phyloP scores from a whole-genome alignment of 345 rosid genomes.

The Salix brachista region DNA sequence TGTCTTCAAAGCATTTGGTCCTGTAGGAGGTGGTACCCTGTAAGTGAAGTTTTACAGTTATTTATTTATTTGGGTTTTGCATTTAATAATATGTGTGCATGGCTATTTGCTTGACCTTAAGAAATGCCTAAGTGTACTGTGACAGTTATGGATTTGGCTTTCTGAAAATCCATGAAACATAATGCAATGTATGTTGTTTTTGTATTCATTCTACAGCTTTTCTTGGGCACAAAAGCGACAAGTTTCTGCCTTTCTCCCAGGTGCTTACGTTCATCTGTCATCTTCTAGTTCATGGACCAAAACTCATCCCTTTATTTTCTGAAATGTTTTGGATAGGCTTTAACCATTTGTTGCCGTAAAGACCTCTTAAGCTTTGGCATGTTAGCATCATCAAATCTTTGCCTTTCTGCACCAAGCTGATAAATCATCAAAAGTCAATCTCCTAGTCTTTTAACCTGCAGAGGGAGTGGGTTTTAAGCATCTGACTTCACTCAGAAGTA shows the following conservation, averaged over 20 bases:
- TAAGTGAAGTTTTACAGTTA: slow-evolving; percentile 26
- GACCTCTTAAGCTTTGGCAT: neutral
- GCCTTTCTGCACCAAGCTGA: neutral
- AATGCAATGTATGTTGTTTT: too few species aligned
- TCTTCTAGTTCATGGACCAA: neutral
- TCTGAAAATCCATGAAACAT: too few species aligned
- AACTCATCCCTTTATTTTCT: neutral
- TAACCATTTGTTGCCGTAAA: neutral
- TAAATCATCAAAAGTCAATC: neutral
- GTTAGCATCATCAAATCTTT: neutral
- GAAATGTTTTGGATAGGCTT: too few species aligned
- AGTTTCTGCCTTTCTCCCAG: slow-evolving; percentile 44
- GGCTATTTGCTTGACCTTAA: too few species aligned
- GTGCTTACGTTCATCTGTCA: slow-evolving; percentile 7
- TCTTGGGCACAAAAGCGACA: slow-evolving; percentile 60
- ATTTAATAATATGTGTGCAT: too few species aligned
- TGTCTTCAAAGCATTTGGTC: slow-evolving; percentile 59
- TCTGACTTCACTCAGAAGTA: too few species aligned
- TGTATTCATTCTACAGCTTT: slow-evolving; percentile 28
- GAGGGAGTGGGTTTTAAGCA: neutral
- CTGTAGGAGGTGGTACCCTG: slow-evolving; percentile 67
- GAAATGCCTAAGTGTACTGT: too few species aligned
- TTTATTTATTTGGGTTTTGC: too few species aligned
- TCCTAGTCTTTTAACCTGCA: neutral
- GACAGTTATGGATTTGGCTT: too few species aligned